These are phyloP conservation scores for Spiraea crenata DNA, from an alignment of 331 rosid genomes.

Conservation along the genomic window DNA sequence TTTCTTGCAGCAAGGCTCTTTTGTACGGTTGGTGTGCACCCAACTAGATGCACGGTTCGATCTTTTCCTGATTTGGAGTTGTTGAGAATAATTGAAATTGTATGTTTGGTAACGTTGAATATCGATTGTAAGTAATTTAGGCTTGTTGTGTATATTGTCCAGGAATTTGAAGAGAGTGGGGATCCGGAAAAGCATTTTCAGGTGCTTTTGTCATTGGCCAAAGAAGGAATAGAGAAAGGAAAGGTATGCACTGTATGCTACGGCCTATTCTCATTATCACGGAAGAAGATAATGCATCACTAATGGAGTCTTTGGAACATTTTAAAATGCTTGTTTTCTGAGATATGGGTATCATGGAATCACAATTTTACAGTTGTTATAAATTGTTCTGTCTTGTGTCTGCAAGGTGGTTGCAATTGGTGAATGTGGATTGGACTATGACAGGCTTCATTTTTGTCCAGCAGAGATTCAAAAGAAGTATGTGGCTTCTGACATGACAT, in stretches of 20 bases:
- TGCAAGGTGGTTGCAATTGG: constrained; percentile 88
- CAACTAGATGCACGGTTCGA: constrained; percentile 91
- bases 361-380: not conserved
- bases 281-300: not conserved
- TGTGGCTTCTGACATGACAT: constrained; percentile 18
- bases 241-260: constrained; percentile 46
- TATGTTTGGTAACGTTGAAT: not conserved
- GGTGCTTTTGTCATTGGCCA: constrained; percentile 77
- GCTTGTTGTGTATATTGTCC: constrained; percentile 28
- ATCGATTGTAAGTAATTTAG: constrained; percentile 20
- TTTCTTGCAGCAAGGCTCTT: constrained; percentile 67
- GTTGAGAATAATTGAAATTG: not conserved
- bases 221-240: constrained; percentile 90
- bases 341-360: not conserved
- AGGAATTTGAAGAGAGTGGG: constrained; percentile 91
- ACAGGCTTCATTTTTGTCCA: constrained; percentile 90
- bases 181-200: constrained; percentile 88
- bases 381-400: constrained; percentile 16
- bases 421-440: constrained; percentile 96
- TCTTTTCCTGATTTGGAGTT: not conserved
- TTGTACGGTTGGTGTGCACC: constrained; percentile 98
- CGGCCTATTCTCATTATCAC: not conserved
- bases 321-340: not conserved
- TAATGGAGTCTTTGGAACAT: not conserved
- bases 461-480: constrained; percentile 86